Percentiles rank a stretch among this genome's conserved stretches.
Evolutionary conservation across 1,284 basidiomycete species (phyloP).

Genomic region (Ustanciosporium gigantosporum): DNA sequence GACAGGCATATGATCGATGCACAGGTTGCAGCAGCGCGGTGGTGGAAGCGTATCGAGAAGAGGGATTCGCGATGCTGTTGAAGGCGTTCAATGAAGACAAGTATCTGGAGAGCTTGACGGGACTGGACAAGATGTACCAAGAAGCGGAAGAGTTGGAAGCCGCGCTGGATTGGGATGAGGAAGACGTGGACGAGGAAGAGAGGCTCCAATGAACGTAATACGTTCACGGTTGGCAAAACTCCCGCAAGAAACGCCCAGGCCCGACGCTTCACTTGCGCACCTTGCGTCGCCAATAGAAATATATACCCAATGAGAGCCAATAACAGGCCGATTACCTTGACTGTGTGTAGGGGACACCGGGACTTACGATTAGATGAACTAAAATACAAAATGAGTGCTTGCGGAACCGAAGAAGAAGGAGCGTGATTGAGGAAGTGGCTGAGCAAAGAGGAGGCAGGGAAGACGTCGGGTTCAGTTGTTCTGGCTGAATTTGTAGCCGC

Average conservation of each 20-base stretch:
- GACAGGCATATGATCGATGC: conserved; percentile 82
- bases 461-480: conserved; percentile 37
- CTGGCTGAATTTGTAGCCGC: conserved; percentile 60
- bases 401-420: conserved; percentile 42
- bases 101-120: conserved; percentile 80
- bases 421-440: conserved; percentile 33
- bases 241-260: too few relatives aligned
- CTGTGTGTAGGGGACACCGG: too few relatives aligned
- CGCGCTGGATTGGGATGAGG: conserved; percentile 43
- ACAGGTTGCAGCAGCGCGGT: conserved; percentile 72
- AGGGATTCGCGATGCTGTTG: conserved; percentile 78
- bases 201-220: conserved; percentile 3
- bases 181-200: conserved; percentile 35
- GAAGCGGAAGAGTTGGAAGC: conserved; percentile 47
- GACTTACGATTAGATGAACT: conserved; percentile 69
- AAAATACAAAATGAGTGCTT: conserved; percentile 42
- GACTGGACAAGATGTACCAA: conserved; percentile 70
- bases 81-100: conserved; percentile 78
- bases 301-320: too few relatives aligned
- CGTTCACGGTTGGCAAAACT: too few relatives aligned
- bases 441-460: conserved; percentile 42
- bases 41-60: conserved; percentile 63
- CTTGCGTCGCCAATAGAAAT: too few relatives aligned
- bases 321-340: too few relatives aligned
- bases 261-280: too few relatives aligned